These are phyloP conservation scores for Fusarium fujikuroi DNA, from an alignment of 2,329 filamentous ascomycete genomes.

Conservation along the genomic window DNA sequence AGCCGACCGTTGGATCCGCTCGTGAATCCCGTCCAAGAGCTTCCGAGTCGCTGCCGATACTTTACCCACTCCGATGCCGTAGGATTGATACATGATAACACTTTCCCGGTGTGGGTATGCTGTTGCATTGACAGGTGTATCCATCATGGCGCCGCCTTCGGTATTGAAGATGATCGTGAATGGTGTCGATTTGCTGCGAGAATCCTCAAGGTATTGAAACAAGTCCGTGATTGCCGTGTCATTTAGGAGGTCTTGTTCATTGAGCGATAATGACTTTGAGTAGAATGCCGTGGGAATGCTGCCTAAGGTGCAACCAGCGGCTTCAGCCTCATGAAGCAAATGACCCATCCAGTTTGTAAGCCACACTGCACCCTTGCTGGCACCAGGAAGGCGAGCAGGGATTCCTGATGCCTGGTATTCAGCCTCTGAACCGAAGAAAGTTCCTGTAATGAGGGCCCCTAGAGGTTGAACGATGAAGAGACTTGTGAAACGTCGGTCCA, in stretches of 20 bases:
- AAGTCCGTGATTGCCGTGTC: conserved; percentile 58
- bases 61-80: conserved; percentile 62
- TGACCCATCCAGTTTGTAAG: conserved; percentile 72
- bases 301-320: conserved; percentile 58
- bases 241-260: conserved; percentile 58
- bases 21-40: conserved; percentile 65
- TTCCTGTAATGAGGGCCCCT: conserved; percentile 67
- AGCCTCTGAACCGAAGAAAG: conserved; percentile 67
- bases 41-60: conserved; percentile 58
- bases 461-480: conserved; percentile 65
- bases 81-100: conserved; percentile 71
- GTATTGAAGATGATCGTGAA: conserved; percentile 74
- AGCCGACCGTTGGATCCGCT: conserved; percentile 48
- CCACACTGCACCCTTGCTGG: conserved; percentile 55
- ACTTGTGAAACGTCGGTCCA: conserved; percentile 68
- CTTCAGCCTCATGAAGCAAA: conserved; percentile 63
- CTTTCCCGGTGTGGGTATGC: conserved; percentile 73
- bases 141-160: conserved; percentile 68
- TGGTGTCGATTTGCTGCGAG: conserved; percentile 61
- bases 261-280: conserved; percentile 67
- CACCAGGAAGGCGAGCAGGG: conserved; percentile 55
- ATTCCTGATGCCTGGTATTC: conserved; percentile 67
- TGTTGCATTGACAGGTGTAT: conserved; percentile 65
- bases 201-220: conserved; percentile 63
- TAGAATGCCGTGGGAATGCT: conserved; percentile 64